Base-by-base conservation (phyloP, 768 basidiomycete genomes). In the Mycena haematopus region DNA sequence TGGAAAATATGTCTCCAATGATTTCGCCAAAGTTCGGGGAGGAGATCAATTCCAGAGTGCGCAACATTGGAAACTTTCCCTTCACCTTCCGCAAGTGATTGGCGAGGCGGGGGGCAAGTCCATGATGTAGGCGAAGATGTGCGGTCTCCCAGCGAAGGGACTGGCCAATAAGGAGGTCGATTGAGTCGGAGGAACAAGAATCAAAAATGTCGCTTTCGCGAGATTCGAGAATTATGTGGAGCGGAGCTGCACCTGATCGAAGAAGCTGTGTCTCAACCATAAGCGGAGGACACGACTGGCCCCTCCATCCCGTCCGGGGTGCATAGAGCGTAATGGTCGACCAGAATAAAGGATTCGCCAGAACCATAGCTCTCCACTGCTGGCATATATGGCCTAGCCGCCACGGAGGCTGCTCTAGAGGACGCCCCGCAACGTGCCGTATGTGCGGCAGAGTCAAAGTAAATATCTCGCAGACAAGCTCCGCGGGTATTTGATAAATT, bases 391-490 rank as follows among this genome's bases (percentile, higher is more conserved):
- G 51, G 21, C 33, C 51, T 5, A 52, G 21, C 31, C 10, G n/a
- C 51, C 51, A 52, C 7, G 51, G 51, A 14, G 51, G 27, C 14
- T 21, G n/a, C 9, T 51, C 11, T 7, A 51, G 3, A 5, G 33
- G 21, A 3, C 14, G 21, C 4, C 35, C 7, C 0, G 13, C n/a
- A 7, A 21, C 11, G 21, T 9, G n/a, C 21, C 21, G 51, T 7
- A 31, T 22, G 31, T 22, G 4, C n/a, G 51, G 33, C 15, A 52
- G 21, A 13, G 33, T 35, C 51, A 19, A 33, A 9, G n/a, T 7
- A 22, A 52, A 36, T n/a, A 52, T 52, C 19, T 36, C 51, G 19
- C 51, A 52, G 51, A 52, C 6, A 11, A 52, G 19, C 14, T 52
- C 51, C 3, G 35, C 14, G 21, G 51, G 51, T 21, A 52, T 21